Base-by-base conservation (phyloP, 2,329 filamentous ascomycete species). In the Lachnellula occidentalis region DNA sequence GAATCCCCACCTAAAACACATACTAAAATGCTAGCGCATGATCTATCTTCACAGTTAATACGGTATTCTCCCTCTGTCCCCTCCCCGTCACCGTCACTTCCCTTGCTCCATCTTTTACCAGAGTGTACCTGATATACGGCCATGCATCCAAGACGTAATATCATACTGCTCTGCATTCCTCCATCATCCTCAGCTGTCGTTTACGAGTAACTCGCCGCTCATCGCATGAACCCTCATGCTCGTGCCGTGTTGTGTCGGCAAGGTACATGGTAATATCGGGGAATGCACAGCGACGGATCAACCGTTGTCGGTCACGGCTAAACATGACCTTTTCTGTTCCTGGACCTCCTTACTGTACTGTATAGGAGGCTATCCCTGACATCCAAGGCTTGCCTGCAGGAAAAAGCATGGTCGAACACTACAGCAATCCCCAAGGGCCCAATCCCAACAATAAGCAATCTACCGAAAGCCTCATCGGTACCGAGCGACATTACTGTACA, bases 171-270 rank as follows among this genome's bases (percentile, higher is more conserved):
- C 37, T 41, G 37, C 37, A 41, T 41, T 39, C 36, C 3, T 39
- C 36, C 11, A 39, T 15, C 15, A 17, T 39, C 14, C 37, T n/a
- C 15, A n/a, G 37, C 37, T 17, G 17, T 48, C 43, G 34, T 42
- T 42, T 24, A 34, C 51, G 8, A 21, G 5, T 48, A 21, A 43
- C 37, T 34, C 22, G 41, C n/a, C 21, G 24, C 34, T 47, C 22
- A 14, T 37, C 36, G 51, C 51, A 49, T 53, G 51, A 48, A 48
- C 36, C 36, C 51, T 53, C 37, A 53, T 53, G 51, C 51, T 49
- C 21, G 24, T 37, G 27, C 27, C 27, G 8, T 31, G 27, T 4
- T 9, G 8, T 31, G 27, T 4, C 27, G 27, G 27, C 11, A 3
- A 31, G 27, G 9, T 31, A 31, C 27, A 31, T 31, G 37, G 27